These are phyloP conservation scores for Leccinum sublutescens DNA, from an alignment of 768 basidiomycete genomes.

Conservation along the genomic window DNA sequence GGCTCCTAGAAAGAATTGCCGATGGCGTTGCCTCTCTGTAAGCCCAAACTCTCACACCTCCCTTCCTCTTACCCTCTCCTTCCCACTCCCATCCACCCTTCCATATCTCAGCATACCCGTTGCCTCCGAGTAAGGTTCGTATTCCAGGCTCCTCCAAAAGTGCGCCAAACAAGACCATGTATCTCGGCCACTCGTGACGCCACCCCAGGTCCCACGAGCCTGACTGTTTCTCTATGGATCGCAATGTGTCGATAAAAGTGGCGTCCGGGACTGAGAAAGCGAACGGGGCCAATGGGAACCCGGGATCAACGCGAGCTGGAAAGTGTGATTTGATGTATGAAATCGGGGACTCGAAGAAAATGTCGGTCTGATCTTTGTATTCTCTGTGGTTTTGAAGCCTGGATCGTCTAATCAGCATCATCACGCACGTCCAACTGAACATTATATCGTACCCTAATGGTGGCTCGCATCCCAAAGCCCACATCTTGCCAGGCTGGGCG, in stretches of 20 bases:
- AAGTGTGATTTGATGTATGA: slow-evolving; percentile 67
- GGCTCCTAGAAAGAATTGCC: neutral
- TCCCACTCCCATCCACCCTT: slow-evolving; percentile 76
- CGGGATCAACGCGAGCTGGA: slow-evolving; percentile 55
- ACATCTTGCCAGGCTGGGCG: slow-evolving; percentile 52
- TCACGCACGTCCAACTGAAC: neutral
- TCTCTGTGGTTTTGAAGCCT: slow-evolving; percentile 44
- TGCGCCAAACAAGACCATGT: slow-evolving; percentile 82
- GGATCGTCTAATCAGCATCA: slow-evolving; percentile 19
- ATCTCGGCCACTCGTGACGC: slow-evolving; percentile 76
- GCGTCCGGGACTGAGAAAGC: slow-evolving; percentile 52
- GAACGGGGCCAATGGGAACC: slow-evolving; percentile 63
- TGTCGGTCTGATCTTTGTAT: slow-evolving; percentile 78
- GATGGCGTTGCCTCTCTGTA: slow-evolving; percentile 3
- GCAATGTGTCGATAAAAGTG: slow-evolving; percentile 23
- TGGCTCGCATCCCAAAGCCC: slow-evolving; percentile 93
- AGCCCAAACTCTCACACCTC: slow-evolving; percentile 72
- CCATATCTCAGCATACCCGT: slow-evolving; percentile 69
- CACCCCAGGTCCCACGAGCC: slow-evolving; percentile 40
- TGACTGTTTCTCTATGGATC: slow-evolving; percentile 28
- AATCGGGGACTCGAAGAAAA: slow-evolving; percentile 75
- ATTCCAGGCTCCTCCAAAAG: slow-evolving; percentile 58
- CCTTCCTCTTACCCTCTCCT: slow-evolving; percentile 53
- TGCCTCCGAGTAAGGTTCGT: slow-evolving; percentile 41
- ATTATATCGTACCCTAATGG: slow-evolving; percentile 66